Conservation (phyloP, 345 rosid genomes). For the Dipteronia dyeriana region DNA sequence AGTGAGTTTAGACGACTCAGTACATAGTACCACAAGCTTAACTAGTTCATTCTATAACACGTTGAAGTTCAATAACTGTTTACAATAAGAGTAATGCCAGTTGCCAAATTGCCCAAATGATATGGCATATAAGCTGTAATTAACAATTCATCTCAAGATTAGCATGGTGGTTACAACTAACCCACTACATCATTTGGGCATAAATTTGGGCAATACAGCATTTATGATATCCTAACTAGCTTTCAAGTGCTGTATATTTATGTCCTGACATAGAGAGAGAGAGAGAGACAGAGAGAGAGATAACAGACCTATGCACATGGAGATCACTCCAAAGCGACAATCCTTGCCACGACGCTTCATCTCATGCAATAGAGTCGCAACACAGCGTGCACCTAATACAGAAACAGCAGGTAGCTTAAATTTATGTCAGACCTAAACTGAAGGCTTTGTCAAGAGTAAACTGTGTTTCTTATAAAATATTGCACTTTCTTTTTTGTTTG, state of each 20-base stretch:
- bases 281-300: slow-evolving; percentile 18
- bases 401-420: slow-evolving; percentile 1
- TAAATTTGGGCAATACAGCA: too few relatives aligned
- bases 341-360: slow-evolving; percentile 93
- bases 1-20: neutral
- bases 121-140: too few relatives aligned
- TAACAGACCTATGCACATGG: slow-evolving; percentile 90
- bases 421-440: slow-evolving; percentile 12
- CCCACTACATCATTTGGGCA: too few relatives aligned
- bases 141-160: too few relatives aligned
- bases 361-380: slow-evolving; percentile 79
- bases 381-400: slow-evolving; percentile 81
- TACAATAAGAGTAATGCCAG: too few relatives aligned
- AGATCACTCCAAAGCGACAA: slow-evolving; percentile 82
- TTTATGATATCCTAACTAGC: neutral
- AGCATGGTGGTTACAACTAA: too few relatives aligned
- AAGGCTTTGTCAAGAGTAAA: neutral
- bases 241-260: neutral
- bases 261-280: slow-evolving; percentile 7
- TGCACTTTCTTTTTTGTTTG: neutral
- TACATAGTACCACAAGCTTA: neutral
- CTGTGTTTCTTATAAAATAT: neutral
- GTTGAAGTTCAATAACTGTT: neutral
- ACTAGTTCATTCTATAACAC: neutral
- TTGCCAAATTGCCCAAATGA: too few relatives aligned